Percentiles rank a stretch among this genome's conserved stretches.
Evolutionary conservation across 2,329 filamentous ascomycete genomes (phyloP).

Genomic region (Dactylellina drechsleri): DNA sequence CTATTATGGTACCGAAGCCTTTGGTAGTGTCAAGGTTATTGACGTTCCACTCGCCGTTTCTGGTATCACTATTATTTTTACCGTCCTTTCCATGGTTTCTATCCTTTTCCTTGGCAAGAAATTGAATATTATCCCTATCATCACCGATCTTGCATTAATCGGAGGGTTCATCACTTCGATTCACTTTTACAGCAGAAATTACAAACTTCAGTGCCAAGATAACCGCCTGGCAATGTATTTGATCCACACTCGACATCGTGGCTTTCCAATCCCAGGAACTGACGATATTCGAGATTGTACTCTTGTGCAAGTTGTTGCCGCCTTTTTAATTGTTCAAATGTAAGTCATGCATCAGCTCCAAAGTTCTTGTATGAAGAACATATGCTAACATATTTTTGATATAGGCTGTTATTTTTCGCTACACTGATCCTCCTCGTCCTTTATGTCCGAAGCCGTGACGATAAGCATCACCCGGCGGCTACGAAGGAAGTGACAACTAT

Average conservation of each 20-base stretch:
- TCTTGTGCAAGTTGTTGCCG: background rate
- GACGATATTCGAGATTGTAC: constrained; percentile 9
- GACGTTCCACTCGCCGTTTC: constrained; percentile 12
- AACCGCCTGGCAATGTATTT: background rate
- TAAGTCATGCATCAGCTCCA: background rate
- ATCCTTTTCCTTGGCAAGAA: background rate
- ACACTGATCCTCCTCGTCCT: background rate
- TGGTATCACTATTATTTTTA: background rate
- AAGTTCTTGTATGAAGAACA: background rate
- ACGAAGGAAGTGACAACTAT: no score
- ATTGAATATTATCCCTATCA: background rate
- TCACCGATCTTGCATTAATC: background rate
- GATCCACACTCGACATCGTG: background rate
- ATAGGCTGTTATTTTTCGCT: background rate
- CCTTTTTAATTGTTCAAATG: constrained; percentile 12
- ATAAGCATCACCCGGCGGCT: no score
- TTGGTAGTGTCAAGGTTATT: background rate
- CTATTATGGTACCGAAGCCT: no score
- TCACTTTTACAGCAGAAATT: constrained; percentile 10
- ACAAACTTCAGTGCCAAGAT: background rate
- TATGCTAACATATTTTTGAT: background rate
- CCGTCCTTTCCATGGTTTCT: background rate
- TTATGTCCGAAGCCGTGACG: background rate
- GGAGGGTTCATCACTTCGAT: background rate
- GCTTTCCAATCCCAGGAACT: background rate